Percentiles rank a stretch among this genome's conserved stretches.
Conservation (phyloP, 2,329 filamentous ascomycete genomes). For the Fusarium chaquense region DNA sequence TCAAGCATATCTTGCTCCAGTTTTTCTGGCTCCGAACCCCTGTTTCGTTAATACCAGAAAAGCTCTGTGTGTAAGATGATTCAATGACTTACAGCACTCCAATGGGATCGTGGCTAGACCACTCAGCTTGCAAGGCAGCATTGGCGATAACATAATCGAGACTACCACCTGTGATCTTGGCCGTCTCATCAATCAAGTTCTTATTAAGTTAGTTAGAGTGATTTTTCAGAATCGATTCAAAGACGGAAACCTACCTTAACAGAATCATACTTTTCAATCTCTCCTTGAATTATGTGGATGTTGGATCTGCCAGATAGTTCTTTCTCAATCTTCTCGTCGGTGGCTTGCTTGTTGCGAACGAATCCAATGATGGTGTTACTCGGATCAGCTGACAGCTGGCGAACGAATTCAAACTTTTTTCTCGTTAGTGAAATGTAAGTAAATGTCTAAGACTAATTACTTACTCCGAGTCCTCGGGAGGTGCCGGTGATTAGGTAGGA, state of each 20-base stretch:
- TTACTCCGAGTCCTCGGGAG: conserved; percentile 39
- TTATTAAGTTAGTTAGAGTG: neutral
- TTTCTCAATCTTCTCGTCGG: conserved; percentile 53
- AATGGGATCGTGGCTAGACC: conserved; percentile 41
- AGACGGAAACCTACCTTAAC: conserved; percentile 11
- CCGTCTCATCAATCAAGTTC: conserved; percentile 45
- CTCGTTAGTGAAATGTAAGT: fast-evolving
- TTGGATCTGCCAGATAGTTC: conserved; percentile 48
- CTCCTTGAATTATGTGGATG: conserved; percentile 31
- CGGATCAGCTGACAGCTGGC: conserved; percentile 57
- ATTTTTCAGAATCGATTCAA: neutral
- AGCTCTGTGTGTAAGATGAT: fast-evolving
- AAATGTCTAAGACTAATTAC: fast-evolving
- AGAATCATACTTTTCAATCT: conserved; percentile 8
- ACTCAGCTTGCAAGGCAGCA: conserved; percentile 53
- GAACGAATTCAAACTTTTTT: conserved; percentile 52
- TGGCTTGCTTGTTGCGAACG: conserved; percentile 57
- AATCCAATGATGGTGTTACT: conserved; percentile 58
- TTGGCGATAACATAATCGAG: conserved; percentile 68
- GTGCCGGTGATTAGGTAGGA: conserved; percentile 37
- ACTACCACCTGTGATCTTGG: conserved; percentile 52
- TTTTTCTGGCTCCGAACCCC: conserved; percentile 24
- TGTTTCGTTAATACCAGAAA: neutral
- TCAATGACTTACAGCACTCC: conserved; percentile 29
- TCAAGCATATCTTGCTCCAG: conserved; percentile 34